Conservation (phyloP, 805 yeast species). For the Pichia thaimueangensis region DNA sequence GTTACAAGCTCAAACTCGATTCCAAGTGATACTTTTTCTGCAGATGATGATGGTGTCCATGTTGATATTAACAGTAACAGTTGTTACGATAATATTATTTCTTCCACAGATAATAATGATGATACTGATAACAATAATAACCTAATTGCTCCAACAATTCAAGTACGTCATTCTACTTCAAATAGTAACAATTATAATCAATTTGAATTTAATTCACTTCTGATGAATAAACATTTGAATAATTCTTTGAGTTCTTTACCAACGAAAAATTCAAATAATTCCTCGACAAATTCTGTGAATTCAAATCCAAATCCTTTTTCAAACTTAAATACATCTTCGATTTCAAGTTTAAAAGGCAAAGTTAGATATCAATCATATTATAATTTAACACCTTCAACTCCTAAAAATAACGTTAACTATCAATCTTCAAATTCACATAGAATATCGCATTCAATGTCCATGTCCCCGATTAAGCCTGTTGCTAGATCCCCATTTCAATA, state of each 20-base stretch:
- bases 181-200: no score
- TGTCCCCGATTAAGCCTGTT: conserved; percentile 9
- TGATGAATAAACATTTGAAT: conserved; percentile 14
- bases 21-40: no score
- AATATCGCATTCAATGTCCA: conserved; percentile 21
- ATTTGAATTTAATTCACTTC: conserved; percentile 20
- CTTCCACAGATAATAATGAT: conserved; percentile 2
- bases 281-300: conserved; percentile 18
- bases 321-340: conserved; percentile 17
- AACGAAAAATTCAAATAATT: conserved; percentile 17
- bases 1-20: no score
- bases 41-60: neutral
- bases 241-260: conserved; percentile 24
- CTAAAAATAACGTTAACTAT: conserved; percentile 10
- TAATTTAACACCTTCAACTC: conserved; percentile 19
- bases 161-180: no score
- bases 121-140: conserved; percentile 2
- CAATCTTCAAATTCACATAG: conserved; percentile 15
- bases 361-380: conserved; percentile 31
- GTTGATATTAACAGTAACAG: neutral
- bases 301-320: conserved; percentile 13
- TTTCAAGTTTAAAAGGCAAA: conserved; percentile 24
- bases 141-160: conserved; percentile 4
- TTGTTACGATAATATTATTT: no score
- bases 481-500: conserved; percentile 28